Conservation (phyloP, 2,329 filamentous ascomycete species). For the Aspergillus brasiliensis region DNA sequence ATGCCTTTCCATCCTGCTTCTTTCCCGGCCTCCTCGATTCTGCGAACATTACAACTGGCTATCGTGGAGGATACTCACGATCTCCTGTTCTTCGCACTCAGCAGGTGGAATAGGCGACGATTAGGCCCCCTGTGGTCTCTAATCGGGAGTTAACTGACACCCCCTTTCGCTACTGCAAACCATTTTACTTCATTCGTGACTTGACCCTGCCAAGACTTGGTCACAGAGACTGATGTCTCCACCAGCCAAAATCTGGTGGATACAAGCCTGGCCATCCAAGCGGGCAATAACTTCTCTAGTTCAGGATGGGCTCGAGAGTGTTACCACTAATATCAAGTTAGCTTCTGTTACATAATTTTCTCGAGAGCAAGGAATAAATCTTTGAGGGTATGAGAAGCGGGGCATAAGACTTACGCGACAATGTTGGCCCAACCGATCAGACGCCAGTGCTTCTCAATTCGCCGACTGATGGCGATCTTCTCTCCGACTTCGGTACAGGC, state of each 20-base stretch:
- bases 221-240: constrained; percentile 20
- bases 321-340: constrained; percentile 42
- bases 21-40: constrained; percentile 12
- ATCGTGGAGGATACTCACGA: constrained; percentile 8
- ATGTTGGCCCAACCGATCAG: constrained; percentile 89
- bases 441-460: constrained; percentile 99
- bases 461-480: constrained; percentile 93
- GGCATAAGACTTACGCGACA: constrained; percentile 52
- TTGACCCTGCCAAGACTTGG: constrained; percentile 21
- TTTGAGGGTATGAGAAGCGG: not conserved
- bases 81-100: constrained; percentile 12
- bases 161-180: constrained; percentile 35
- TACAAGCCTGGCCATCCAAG: constrained; percentile 17
- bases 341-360: not conserved
- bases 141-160: constrained; percentile 34
- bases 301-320: constrained; percentile 48
- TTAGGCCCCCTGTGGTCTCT: constrained; percentile 34
- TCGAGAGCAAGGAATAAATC: not conserved
- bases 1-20: constrained; percentile 19
- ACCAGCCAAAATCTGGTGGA: constrained; percentile 15
- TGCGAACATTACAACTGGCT: constrained; percentile 12
- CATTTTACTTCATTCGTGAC: constrained; percentile 14
- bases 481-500: constrained; percentile 97
- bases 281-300: constrained; percentile 32
- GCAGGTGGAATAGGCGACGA: constrained; percentile 18